Base-by-base conservation (phyloP, 164 flowering plant genomes). In the Nelumbo lutea region DNA sequence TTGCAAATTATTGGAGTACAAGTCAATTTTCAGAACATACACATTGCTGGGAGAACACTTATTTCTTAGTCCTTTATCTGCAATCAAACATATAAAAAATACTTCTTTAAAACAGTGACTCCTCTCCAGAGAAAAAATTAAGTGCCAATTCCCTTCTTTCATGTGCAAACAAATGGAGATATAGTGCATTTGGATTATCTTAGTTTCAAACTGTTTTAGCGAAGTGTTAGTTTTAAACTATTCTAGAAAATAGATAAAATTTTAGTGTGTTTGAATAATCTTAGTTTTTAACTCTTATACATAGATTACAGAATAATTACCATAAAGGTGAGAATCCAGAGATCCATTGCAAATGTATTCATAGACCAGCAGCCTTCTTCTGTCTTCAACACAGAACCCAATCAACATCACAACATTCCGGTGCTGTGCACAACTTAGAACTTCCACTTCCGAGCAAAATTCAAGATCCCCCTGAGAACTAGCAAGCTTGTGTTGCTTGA, bases 261-360 rank as follows among this genome's bases (percentile, higher is more conserved):
- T 27, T 27, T 27, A 15, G 13, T 38, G 14, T n/a, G 10, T 9
- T 60, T 41, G n/a, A 42, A 40, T 40, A 60, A 41, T 60, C 14
- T 41, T 60, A 0, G 11, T 60, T 27, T 13, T 39, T 1, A 6
- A 15, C 7, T 9, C 46, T 45, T 45, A 11, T 57, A 14, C 38
- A 55, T 13, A 52, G 65, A 5, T 42, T 13, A 46, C 43, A 62
- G 56, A 39, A 40, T 38, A 59, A 51, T 76, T 87, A 94, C 98
- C 97, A 79, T 89, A 90, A 68, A 94, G 96, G 83, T 95, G 97
- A 69, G 81, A 77, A 81, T 90, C 97, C 75, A 95, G 72, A 64
- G 98, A 95, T 5, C 97, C 88, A 77, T 95, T 95, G 89, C 98
- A 95, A 15, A 95, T 86, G 56, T 81, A 95, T 68, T 95, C 98